These are phyloP conservation scores for Termitomyces sp. DNA, from an alignment of 768 basidiomycete genomes.

Conservation along the genomic window DNA sequence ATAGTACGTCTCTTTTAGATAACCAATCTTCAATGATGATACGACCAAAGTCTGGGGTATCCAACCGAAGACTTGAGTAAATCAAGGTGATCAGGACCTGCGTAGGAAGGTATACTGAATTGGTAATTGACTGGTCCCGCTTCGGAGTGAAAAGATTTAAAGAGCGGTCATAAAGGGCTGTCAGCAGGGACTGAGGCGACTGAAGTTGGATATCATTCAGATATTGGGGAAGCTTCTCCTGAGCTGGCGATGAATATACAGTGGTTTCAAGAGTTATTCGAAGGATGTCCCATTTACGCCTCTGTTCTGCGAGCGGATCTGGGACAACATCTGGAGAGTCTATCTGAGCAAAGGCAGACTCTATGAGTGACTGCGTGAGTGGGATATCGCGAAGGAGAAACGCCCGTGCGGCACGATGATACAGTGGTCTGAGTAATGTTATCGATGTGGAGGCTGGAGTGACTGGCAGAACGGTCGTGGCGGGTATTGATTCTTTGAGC, in stretches of 20 bases:
- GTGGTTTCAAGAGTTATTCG: slow-evolving; percentile 79
- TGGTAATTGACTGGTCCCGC: slow-evolving; percentile 27
- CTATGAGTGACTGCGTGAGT: slow-evolving; percentile 60
- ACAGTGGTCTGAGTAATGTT: slow-evolving; percentile 62
- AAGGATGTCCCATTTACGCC: slow-evolving; percentile 85
- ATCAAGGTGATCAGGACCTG: slow-evolving; percentile 67
- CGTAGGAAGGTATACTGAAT: slow-evolving; percentile 57
- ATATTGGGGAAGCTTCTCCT: slow-evolving; percentile 40
- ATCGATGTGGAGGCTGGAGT: slow-evolving; percentile 24
- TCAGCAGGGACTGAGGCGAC: slow-evolving; percentile 54
- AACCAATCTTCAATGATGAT: slow-evolving; percentile 51
- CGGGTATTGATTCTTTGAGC: slow-evolving; percentile 25
- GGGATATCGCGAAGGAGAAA: slow-evolving; percentile 70
- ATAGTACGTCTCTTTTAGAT: slow-evolving; percentile 42
- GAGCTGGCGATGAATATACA: slow-evolving; percentile 54
- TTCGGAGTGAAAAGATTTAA: slow-evolving; percentile 61
- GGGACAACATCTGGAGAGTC: slow-evolving; percentile 27
- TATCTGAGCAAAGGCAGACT: slow-evolving; percentile 64
- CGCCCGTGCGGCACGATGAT: slow-evolving; percentile 71
- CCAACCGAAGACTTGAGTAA: slow-evolving; percentile 63
- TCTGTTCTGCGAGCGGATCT: slow-evolving; percentile 44
- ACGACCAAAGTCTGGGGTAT: slow-evolving; percentile 29
- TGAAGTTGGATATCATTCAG: slow-evolving; percentile 49
- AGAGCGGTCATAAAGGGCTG: slow-evolving; percentile 56
- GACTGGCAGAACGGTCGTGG: slow-evolving; percentile 10